Evolutionary conservation across 169 alveolate genomes (phyloP).

Genomic region (Eimeria falciformis): DNA sequence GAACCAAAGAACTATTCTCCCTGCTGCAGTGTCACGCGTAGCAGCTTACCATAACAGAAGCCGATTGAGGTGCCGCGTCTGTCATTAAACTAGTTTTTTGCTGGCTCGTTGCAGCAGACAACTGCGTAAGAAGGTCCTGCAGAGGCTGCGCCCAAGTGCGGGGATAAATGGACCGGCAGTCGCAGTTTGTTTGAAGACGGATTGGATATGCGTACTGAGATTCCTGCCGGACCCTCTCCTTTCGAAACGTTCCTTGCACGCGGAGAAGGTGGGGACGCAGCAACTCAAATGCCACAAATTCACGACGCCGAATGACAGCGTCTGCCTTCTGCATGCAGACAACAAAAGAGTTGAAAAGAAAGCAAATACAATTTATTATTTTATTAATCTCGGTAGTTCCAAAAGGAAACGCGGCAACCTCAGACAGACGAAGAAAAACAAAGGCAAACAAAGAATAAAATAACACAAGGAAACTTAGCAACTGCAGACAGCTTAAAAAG

Average conservation of each 20-base stretch:
- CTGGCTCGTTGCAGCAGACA: slow-evolving; percentile 63
- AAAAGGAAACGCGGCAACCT: too few relatives aligned
- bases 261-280: slow-evolving; percentile 52
- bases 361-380: too few relatives aligned
- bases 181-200: slow-evolving; percentile 77
- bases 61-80: slow-evolving; percentile 8
- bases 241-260: slow-evolving; percentile 37
- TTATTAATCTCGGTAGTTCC: too few relatives aligned
- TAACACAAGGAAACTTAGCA: too few relatives aligned
- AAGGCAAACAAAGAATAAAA: too few relatives aligned
- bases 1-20: too few relatives aligned
- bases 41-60: slow-evolving; percentile 29
- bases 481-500: too few relatives aligned
- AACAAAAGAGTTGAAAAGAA: too few relatives aligned
- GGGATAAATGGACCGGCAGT: slow-evolving; percentile 81
- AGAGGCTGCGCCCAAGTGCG: slow-evolving; percentile 86
- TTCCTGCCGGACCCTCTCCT: slow-evolving; percentile 56
- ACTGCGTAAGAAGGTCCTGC: slow-evolving; percentile 73
- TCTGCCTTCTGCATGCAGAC: slow-evolving; percentile 39
- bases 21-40: too few relatives aligned
- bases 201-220: slow-evolving; percentile 60
- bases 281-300: slow-evolving; percentile 52
- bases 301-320: slow-evolving; percentile 43
- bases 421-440: too few relatives aligned
- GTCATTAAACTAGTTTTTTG: slow-evolving; percentile 11